These are phyloP conservation scores for Podospora appendiculata DNA, from an alignment of 495 filamentous ascomycete species.

Conservation along the genomic window DNA sequence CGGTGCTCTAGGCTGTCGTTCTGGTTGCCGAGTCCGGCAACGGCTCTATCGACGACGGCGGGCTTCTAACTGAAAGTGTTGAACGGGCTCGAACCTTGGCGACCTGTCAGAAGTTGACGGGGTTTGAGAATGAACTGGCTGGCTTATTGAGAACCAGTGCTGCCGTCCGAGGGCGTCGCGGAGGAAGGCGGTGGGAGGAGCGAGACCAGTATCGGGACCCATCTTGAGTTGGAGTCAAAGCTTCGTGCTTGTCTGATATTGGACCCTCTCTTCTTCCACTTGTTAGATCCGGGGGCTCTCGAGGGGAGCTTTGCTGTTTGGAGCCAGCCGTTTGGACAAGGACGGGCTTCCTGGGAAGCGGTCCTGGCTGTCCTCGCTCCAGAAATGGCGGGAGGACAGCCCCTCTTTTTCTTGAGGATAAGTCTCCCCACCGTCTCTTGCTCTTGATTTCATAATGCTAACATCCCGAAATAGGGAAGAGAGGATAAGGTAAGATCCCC, in stretches of 20 bases:
- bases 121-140: conserved; percentile 4
- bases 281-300: conserved; percentile 8
- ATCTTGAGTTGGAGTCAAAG: conserved; percentile 96
- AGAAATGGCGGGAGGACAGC: conserved; percentile 39
- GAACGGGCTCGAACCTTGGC: conserved; percentile 1
- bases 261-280: conserved; percentile 14
- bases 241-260: conserved; percentile 72
- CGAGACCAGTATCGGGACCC: conserved; percentile 55
- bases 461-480: conserved; percentile 7
- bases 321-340: conserved; percentile 16
- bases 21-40: conserved; percentile 30
- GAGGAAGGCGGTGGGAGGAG: conserved; percentile 7
- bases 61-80: conserved; percentile 6
- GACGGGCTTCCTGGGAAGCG: conserved; percentile 32
- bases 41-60: conserved; percentile 30
- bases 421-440: conserved; percentile 34
- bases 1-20: conserved; percentile 25
- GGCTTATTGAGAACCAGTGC: conserved; percentile 12
- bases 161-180: neutral
- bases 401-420: conserved; percentile 57
- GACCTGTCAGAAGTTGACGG: conserved; percentile 6
- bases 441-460: conserved; percentile 8
- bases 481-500: neutral
- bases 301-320: conserved; percentile 18
- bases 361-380: conserved; percentile 37